Base-by-base conservation (phyloP, 768 basidiomycete species). In the Flagelloscypha sp. region DNA sequence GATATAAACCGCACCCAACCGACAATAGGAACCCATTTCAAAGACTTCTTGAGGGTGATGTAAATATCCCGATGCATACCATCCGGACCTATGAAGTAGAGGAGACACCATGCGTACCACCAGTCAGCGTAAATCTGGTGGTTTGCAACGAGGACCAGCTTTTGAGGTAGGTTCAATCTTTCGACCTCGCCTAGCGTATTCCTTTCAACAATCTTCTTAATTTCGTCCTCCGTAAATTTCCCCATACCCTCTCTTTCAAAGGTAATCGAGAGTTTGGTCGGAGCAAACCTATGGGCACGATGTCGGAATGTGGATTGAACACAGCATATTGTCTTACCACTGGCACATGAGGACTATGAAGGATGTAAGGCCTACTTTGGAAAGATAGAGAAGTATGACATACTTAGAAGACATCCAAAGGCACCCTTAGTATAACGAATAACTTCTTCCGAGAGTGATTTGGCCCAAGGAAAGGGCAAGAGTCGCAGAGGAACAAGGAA, bases 31-130 rank as follows among this genome's bases (percentile, higher is more conserved):
- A 94, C 54, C 69, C 76, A 81, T 48, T 84, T 84, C 40, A 98
- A 65, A 47, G 80, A 84, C 54, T 84, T 86, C 70, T 98, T 99
- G 39, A 98, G 64, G 12, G 94, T 81, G 50, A 99, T 99, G 55
- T 78, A 82, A 22, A 98, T 71, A 43, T 87, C 73, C 41, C 68
- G 68, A 53, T 84, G 76, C 1, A 78, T 72, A 27, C 64, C 63
- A 46, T 76, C 65, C 2, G 73, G 68, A 34, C 66, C 62, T 46
- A 76, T 70, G 49, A 81, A 84, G 51, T 88, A 87, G 8, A 76
- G 70, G 29, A 90, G 57, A 43, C 79, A 80, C 83, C 87, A 97
- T 24, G 82, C 74, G 50, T 93, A 94, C 80, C 81, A 80, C 83
- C 84, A 85, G 57, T 85, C 83, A 4, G 76, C 68, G 50, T 87